A percentile compares a stretch with the other conserved stretches of the same genome.
phyloP scores from a whole-genome alignment of 768 basidiomycete genomes.

The Termitomyces sp. region DNA sequence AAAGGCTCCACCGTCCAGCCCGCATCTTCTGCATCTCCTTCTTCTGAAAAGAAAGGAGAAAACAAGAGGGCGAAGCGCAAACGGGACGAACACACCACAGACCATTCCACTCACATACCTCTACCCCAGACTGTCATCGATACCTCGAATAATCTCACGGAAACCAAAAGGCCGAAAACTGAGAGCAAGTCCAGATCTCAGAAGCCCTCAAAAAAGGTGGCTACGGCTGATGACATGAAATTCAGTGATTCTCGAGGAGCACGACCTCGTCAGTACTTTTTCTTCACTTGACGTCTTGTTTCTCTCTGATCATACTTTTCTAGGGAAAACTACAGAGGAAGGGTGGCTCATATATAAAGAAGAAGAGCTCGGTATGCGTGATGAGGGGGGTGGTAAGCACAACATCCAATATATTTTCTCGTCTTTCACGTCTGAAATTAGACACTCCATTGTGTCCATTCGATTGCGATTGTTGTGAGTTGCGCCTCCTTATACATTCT shows the following conservation, averaged over 20 bases:
- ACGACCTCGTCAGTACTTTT: constrained; percentile 53
- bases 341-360: constrained; percentile 80
- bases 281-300: neutral
- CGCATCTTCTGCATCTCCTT: constrained; percentile 25
- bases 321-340: constrained; percentile 78
- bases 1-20: constrained; percentile 24
- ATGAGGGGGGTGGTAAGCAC: constrained; percentile 67
- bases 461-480: constrained; percentile 85
- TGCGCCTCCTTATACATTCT: neutral
- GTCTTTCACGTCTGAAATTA: constrained; percentile 31
- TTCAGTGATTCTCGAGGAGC: constrained; percentile 78
- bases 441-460: constrained; percentile 86
- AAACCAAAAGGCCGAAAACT: constrained; percentile 36
- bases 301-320: constrained; percentile 3
- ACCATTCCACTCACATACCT: constrained; percentile 23
- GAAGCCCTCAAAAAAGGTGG: constrained; percentile 21
- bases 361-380: constrained; percentile 70
- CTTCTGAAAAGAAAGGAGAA: constrained; percentile 43
- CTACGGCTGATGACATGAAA: constrained; percentile 37
- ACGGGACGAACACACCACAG: constrained; percentile 13
- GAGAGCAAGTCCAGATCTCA: constrained; percentile 6
- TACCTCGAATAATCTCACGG: constrained; percentile 40
- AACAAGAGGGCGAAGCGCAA: constrained; percentile 37
- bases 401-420: constrained; percentile 5
- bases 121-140: constrained; percentile 64